Percentiles rank a stretch among this genome's conserved stretches.
phyloP scores from a whole-genome alignment of 1,284 basidiomycete genomes.

The Tilletia caries region DNA sequence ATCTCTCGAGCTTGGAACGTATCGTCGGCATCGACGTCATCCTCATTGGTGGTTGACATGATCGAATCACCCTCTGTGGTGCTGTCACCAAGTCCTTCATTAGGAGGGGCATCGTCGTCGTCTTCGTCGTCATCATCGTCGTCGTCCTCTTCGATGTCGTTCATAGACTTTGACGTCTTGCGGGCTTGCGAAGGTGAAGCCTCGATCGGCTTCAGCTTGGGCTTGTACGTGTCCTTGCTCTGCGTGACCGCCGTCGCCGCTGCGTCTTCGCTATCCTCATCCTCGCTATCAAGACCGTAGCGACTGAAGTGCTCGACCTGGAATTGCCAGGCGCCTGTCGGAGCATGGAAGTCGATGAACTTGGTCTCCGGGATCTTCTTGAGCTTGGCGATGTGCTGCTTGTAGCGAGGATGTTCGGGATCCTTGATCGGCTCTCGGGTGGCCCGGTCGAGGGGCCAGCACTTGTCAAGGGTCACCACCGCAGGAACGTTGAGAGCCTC shows the following conservation, averaged over 20 bases:
- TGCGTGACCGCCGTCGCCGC: not conserved
- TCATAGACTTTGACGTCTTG: not conserved
- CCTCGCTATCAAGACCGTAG: slow-evolving; percentile 52
- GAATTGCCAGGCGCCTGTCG: slow-evolving; percentile 87
- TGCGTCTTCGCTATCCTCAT: slow-evolving; percentile 28
- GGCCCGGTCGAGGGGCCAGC: slow-evolving; percentile 87
- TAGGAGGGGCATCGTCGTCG: too few species aligned
- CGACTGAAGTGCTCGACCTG: slow-evolving; percentile 78
- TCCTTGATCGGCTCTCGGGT: slow-evolving; percentile 88
- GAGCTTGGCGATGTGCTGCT: slow-evolving; percentile 77
- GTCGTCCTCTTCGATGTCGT: slow-evolving; percentile 2
- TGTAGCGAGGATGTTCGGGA: slow-evolving; percentile 64
- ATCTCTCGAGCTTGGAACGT: not conserved
- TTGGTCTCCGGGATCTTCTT: slow-evolving; percentile 79
- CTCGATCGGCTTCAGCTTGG: slow-evolving; percentile 13
- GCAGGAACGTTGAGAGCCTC: slow-evolving; percentile 86
- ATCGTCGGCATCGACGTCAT: too few species aligned
- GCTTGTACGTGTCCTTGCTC: not conserved
- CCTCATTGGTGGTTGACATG: too few species aligned
- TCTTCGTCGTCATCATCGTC: slow-evolving; percentile 15
- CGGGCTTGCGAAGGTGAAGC: not conserved
- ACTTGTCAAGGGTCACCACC: slow-evolving; percentile 71
- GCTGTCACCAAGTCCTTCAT: too few species aligned
- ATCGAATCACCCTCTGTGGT: too few species aligned
- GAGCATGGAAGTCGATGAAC: slow-evolving; percentile 76